Conservation (phyloP, 1,139 yeast genomes). For the Meyerozyma carpophila region DNA sequence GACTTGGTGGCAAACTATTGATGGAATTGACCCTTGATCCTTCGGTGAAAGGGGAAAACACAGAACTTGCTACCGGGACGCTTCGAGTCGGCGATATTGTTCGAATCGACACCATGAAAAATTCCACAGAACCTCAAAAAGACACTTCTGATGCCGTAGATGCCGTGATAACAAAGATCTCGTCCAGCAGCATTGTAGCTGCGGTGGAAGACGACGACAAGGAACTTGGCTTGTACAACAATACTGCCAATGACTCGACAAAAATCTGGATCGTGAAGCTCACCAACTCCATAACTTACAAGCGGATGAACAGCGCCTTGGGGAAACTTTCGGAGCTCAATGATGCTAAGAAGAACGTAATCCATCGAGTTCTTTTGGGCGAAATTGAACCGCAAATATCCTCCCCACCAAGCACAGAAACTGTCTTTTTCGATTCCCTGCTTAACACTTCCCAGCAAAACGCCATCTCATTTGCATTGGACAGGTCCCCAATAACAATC, state of each 20-base stretch:
- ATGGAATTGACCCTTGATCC: conserved; percentile 63
- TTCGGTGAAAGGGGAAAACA: conserved; percentile 35
- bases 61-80: conserved; percentile 50
- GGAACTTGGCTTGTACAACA: conserved; percentile 38
- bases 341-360: conserved; percentile 23
- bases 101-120: conserved; percentile 35
- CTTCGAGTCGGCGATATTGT: conserved; percentile 80
- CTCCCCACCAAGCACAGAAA: conserved; percentile 6
- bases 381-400: conserved; percentile 25
- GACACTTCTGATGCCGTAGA: conserved; percentile 30
- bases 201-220: conserved; percentile 56
- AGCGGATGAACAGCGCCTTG: conserved; percentile 78
- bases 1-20: conserved; percentile 73
- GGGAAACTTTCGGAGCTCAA: conserved; percentile 53
- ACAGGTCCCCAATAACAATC: conserved; percentile 37
- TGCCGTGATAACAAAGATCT: conserved; percentile 57
- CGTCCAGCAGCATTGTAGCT: conserved; percentile 43
- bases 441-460: conserved; percentile 65
- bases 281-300: conserved; percentile 65
- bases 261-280: conserved; percentile 62
- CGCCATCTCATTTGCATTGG: conserved; percentile 37
- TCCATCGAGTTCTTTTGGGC: conserved; percentile 44
- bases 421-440: conserved; percentile 39
- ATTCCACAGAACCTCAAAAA: conserved; percentile 16
- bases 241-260: conserved; percentile 29